These are phyloP conservation scores for Nakaseomyces bracarensis DNA, from an alignment of 1,139 yeast species.

Conservation along the genomic window DNA sequence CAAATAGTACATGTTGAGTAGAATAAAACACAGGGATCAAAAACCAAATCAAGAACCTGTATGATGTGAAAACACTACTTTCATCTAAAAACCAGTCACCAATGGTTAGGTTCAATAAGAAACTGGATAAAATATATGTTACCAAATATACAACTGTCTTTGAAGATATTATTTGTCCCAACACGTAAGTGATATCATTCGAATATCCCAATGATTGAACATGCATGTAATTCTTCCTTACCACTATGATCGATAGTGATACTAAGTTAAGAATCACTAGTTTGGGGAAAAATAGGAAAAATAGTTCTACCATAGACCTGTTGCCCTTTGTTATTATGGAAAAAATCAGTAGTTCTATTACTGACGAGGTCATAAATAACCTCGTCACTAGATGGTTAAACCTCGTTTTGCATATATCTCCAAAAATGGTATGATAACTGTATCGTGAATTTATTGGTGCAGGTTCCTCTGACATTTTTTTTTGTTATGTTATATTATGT, in stretches of 20 bases:
- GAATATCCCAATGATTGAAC: constrained; percentile 46
- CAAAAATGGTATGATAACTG: constrained; percentile 35
- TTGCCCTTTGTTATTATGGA: constrained; percentile 22
- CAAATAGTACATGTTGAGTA: constrained; percentile 46
- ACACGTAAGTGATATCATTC: constrained; percentile 42
- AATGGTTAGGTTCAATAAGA: constrained; percentile 36
- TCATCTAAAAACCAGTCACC: constrained; percentile 25
- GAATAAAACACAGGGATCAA: constrained; percentile 43
- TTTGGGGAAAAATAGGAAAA: constrained; percentile 30
- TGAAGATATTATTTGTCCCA: constrained; percentile 40
- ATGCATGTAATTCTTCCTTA: constrained; percentile 44
- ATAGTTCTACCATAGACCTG: constrained; percentile 19
- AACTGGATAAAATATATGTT: constrained; percentile 34
- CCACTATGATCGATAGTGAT: constrained; percentile 38
- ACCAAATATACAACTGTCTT: constrained; percentile 34
- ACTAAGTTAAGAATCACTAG: constrained; percentile 32
- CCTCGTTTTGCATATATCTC: constrained; percentile 35
- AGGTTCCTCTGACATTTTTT: constrained; percentile 15
- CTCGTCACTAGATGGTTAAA: constrained; percentile 35
- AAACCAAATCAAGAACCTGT: constrained; percentile 23
- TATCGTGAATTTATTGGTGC: constrained; percentile 25
- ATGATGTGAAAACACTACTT: constrained; percentile 17
- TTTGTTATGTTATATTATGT: not conserved
- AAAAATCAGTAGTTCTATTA: constrained; percentile 28
- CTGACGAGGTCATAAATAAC: constrained; percentile 32